Base-by-base conservation (phyloP, 208 protist genomes). In the Dictyostelium gargantuum region DNA sequence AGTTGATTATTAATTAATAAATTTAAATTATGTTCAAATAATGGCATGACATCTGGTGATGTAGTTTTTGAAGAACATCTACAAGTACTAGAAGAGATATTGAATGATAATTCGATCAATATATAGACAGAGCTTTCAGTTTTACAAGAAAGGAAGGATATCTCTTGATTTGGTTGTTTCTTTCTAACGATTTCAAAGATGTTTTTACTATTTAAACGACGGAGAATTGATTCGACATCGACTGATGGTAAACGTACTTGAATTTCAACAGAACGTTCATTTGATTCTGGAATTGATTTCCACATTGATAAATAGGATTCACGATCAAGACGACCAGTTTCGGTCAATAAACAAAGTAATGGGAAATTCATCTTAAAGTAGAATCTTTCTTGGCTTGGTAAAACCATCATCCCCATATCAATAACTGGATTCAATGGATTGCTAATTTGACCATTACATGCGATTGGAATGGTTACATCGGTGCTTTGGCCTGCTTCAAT, bases 311-410 rank as follows among this genome's bases (percentile, higher is more conserved):
- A 40, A 29, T 92, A 92, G 4, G n/a, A 29, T 13, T 92, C 86
- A 48, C 76, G 48, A 46, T 84, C 77, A 0, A 92, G 26, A 32
- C 70, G 75, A 35, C 86, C 86, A 44, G 17, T 32, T 35, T 92
- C 86, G 3, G 61, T 68, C 4, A 92, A 76, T 15, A 92, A 19
- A 35, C 66, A 40, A 32, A 84, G 44, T 52, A 85, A 92, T 68
- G 86, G 86, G n/a, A 92, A 61, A 2, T 46, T 84, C 56, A 92
- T 84, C 32, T 92, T 58, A 48, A 92, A 92, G 26, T 79, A 84
- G 86, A 84, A 92, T 46, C 54, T 58, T 10, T 72, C 75, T 84
- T 92, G 86, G 44, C 32, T 48, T 75, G 75, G 74, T 21, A 92
- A 66, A 11, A 84, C 86, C 61, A 92, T 92, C 61, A 84, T 80